phyloP scores from a whole-genome alignment of 257 asterid species.

The Primulina eburnea region DNA sequence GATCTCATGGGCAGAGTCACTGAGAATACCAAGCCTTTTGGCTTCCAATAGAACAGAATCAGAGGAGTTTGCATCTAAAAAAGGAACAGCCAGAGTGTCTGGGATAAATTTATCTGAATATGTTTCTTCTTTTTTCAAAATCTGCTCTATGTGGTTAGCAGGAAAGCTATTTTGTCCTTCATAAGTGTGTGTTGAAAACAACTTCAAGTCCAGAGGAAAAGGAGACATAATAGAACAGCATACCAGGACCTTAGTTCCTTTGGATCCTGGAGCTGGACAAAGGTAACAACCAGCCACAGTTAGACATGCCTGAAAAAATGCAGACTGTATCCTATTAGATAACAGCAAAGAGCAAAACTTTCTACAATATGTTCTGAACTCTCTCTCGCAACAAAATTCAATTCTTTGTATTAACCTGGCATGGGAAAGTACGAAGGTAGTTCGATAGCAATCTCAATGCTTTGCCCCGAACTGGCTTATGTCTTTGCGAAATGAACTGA shows the following conservation, averaged over 20 bases:
- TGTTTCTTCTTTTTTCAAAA: conserved; percentile 35
- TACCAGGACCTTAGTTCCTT: conserved; percentile 65
- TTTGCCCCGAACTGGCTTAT: conserved; percentile 75
- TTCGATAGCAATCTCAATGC: conserved; percentile 60
- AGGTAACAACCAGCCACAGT: conserved; percentile 87
- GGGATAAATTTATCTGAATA: conserved; percentile 32
- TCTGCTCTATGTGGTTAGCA: conserved; percentile 45
- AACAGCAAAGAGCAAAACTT: neutral
- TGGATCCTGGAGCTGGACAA: conserved; percentile 94
- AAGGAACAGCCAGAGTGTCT: conserved; percentile 36
- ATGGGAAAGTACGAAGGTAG: conserved; percentile 66
- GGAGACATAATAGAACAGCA: conserved; percentile 53
- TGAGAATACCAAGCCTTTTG: conserved; percentile 54
- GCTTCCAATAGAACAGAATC: conserved; percentile 59
- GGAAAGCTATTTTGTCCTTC: conserved; percentile 26
- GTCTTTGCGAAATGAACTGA: conserved; percentile 83
- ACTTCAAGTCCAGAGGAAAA: conserved; percentile 40
- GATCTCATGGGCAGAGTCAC: conserved; percentile 47
- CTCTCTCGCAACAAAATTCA: neutral
- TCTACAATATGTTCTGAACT: neutral
- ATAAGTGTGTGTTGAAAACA: conserved; percentile 19
- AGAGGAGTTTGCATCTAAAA: conserved; percentile 45
- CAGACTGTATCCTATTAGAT: conserved; percentile 21
- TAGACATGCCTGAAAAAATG: conserved; percentile 57
- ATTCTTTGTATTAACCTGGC: conserved; percentile 55